Base-by-base conservation (phyloP, 768 basidiomycete species). In the Tephrocybe sp. region DNA sequence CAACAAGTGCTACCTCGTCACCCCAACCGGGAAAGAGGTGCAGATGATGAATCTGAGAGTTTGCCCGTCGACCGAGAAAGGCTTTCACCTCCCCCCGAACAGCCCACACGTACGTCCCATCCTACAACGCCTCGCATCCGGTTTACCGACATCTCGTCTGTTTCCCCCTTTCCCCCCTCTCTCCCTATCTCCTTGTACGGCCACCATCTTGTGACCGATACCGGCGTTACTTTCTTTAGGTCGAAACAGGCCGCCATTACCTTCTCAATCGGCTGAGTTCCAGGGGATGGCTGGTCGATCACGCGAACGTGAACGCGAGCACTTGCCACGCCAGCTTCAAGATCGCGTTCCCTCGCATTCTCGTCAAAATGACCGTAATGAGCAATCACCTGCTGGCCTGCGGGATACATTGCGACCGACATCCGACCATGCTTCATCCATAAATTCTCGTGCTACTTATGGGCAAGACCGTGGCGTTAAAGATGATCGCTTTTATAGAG, bases 191-290 rank as follows among this genome's bases (percentile, higher is more conserved):
- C n/a, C 47, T 45, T 47, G 15, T 40, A 25, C 27, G 22, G n/a
- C 22, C 21, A 19, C 47, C 51, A 31, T 47, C 22, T 30, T 29
- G n/a, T 29, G 27, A 18, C 29, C 33, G 19, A 6, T 42, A 22
- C 36, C 53, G 41, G 31, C 33, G 43, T 43, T n/a, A 19, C 41
- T 47, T 21, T 48, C 42, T 54, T 43, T 61, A 73, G 69, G 65
- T 61, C 73, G 67, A 13, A 71, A 64, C 53, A 66, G 78, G 45
- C 58, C 53, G 1, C 78, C 77, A 0, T 62, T 80, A 10, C 76
- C 76, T 2, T 71, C 77, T 10, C 78, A 80, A 59, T 54, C 58
- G 4, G 58, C 63, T 16, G 66, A 68, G 6, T 78, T 74, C 49
- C 67, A 63, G 13, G 67, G 67, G 43, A 55, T 54, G 22, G 36